These are phyloP conservation scores for Tagetes erecta DNA, from an alignment of 129 eudicot genomes.

Conservation along the genomic window DNA sequence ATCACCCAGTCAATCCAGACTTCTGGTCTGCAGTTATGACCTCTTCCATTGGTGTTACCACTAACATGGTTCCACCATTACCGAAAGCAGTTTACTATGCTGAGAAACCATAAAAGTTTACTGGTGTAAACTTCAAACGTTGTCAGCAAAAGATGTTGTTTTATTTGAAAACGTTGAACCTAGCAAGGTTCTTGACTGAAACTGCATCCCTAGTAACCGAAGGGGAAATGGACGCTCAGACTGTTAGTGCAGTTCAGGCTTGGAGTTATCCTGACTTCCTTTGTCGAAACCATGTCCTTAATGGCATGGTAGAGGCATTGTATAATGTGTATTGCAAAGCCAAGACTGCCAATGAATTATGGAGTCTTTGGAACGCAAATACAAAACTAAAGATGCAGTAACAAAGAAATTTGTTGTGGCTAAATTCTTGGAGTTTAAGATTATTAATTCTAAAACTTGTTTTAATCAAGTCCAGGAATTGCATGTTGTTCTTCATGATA, in stretches of 20 bases:
- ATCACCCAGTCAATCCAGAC: too few species aligned
- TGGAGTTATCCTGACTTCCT: not conserved
- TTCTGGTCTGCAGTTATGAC: not conserved
- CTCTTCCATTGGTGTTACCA: not conserved
- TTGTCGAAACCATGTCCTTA: not conserved
- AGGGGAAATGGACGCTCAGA: not conserved
- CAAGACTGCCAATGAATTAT: not conserved
- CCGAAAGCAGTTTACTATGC: not conserved
- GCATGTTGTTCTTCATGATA: not conserved
- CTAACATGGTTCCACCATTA: not conserved
- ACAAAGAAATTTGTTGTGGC: not conserved
- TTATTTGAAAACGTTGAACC: not conserved
- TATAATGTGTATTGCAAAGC: not conserved
- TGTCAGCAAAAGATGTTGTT: constrained; percentile 7
- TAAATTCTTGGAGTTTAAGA: too few species aligned
- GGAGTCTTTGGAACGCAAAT: not conserved
- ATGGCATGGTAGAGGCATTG: not conserved
- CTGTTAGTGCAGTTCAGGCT: not conserved
- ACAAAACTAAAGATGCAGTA: not conserved
- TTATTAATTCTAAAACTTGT: not conserved
- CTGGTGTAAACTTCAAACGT: not conserved
- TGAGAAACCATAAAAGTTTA: not conserved
- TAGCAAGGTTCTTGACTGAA: constrained; percentile 1
- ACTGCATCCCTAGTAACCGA: not conserved
- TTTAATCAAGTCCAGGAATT: not conserved